Base-by-base conservation (phyloP, 805 yeast genomes). In the Pichia pseudocactophila region DNA sequence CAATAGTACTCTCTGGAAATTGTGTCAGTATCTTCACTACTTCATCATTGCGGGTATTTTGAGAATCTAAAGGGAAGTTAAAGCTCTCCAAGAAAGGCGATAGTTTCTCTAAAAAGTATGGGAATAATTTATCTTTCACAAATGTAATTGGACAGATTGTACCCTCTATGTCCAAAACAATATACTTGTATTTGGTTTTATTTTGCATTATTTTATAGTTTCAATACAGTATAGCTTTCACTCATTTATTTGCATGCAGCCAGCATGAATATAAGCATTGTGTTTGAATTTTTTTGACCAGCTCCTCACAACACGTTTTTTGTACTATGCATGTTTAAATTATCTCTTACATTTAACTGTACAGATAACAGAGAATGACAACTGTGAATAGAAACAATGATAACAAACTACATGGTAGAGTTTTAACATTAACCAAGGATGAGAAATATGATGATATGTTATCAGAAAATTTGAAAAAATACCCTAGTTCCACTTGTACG, bases 81-180 rank as follows among this genome's bases (percentile, higher is more conserved):
- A 52, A 55, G 8, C 50, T 42, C 2, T 50, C 40, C 36, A 77
- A 52, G 15, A 69, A 44, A 1, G 54, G 9, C 31, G 84, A 78
- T 19, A 79, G 52, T 47, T 72, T 61, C 3, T 57, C 40, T 3
- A 80, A 57, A 49, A 92, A 89, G 56, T 74, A 88, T 0, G 96
- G 96, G 61, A 78, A 82, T 28, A 89, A 63, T 2, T 65, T 68
- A 25, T 84, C 88, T 52, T 83, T 82, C 34, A 89, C 97, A 56
- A 89, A 89, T 1, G 89, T 71, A 17, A 89, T 88, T 3, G 96
- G 89, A 56, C 97, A 89, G 26, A 89, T 78, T 0, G 97, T 89
- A 15, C 97, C 97, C 57, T 89, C 97, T 30, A 87, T 86, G 51
- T 86, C 95, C 6, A 88, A 67, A 2, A 82, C 58, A 9, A 75